Evolutionary conservation across 2,329 filamentous ascomycete species (phyloP).

Genomic region (Fonsecaea erecta): DNA sequence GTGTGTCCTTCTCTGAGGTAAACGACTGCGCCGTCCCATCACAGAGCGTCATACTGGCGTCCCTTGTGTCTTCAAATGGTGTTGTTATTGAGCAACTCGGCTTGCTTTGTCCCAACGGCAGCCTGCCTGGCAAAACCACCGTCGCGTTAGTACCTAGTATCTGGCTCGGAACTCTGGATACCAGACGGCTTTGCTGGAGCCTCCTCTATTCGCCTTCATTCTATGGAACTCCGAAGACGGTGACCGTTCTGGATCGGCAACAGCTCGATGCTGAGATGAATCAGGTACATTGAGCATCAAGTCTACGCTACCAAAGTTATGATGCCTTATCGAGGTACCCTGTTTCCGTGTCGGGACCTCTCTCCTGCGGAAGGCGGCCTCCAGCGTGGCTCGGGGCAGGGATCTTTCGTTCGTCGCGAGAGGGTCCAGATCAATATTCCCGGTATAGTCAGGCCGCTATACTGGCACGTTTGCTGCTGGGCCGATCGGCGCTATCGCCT

Average conservation of each 20-base stretch:
- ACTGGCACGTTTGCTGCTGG: not conserved
- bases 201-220: not conserved
- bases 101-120: not conserved
- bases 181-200: not conserved
- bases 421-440: too few relatives aligned
- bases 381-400: too few relatives aligned
- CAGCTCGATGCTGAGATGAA: not conserved
- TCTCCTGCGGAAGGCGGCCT: too few relatives aligned
- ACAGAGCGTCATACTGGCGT: not conserved
- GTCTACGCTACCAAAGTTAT: not conserved
- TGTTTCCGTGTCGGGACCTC: not conserved
- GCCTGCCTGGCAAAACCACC: not conserved
- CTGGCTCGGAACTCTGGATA: slow-evolving; percentile 5
- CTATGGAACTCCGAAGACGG: not conserved
- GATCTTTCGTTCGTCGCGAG: too few relatives aligned
- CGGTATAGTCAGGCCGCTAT: too few relatives aligned
- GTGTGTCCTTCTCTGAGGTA: not conserved
- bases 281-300: not conserved
- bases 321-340: not conserved
- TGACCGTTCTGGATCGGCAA: not conserved
- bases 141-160: not conserved
- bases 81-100: not conserved
- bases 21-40: not conserved
- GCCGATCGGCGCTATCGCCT: not conserved
- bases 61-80: not conserved